Evolutionary conservation across 305 asterid species (phyloP).

Genomic region (Fraxinus greggii): DNA sequence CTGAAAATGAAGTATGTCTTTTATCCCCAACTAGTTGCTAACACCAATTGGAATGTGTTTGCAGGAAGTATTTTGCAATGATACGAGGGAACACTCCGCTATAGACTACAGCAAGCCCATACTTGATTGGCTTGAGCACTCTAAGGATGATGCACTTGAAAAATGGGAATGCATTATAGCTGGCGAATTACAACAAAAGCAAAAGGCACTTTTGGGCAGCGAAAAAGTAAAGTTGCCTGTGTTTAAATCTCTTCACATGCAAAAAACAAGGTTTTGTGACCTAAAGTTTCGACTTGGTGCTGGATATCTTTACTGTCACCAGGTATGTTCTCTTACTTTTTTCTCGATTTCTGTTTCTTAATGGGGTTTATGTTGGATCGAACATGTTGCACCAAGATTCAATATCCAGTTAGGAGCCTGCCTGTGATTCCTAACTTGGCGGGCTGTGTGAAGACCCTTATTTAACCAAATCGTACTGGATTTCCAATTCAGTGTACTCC

Average conservation of each 20-base stretch:
- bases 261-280: constrained; percentile 67
- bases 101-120: constrained; percentile 72
- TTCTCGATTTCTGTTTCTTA: not conserved
- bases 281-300: constrained; percentile 74
- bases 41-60: constrained; percentile 23
- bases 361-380: not conserved
- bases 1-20: constrained; percentile 10
- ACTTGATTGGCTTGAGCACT: constrained; percentile 75
- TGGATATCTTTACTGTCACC: constrained; percentile 86
- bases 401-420: not conserved
- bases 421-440: not conserved
- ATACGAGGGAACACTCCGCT: constrained; percentile 56
- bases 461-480: not conserved
- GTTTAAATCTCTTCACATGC: constrained; percentile 63
- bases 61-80: constrained; percentile 81
- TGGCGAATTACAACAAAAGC: constrained; percentile 72
- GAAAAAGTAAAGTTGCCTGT: constrained; percentile 50
- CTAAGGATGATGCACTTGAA: constrained; percentile 58
- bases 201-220: constrained; percentile 53
- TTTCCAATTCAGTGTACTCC: not conserved
- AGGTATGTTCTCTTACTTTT: constrained; percentile 39
- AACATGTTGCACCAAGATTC: not conserved
- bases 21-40: constrained; percentile 4
- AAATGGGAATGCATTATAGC: constrained; percentile 75
- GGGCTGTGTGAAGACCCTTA: not conserved